Base-by-base conservation (phyloP, 768 basidiomycete genomes). In the Boletus huronensis region DNA sequence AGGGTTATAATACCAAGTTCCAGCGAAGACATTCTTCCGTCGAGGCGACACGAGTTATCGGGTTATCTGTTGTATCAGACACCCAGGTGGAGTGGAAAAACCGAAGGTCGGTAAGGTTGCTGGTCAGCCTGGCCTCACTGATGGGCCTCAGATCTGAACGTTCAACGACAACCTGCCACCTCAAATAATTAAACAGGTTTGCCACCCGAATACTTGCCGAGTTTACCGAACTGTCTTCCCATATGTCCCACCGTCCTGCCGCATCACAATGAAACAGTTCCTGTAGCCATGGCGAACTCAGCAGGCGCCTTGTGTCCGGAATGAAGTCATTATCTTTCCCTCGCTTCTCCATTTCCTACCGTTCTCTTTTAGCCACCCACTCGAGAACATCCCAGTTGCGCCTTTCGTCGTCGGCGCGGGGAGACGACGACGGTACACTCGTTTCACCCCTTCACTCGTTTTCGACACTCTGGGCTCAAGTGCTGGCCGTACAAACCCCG, bases 281-380 rank as follows among this genome's bases (percentile, higher is more conserved):
- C 39, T 38, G 66, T 67, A 66, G 55, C 35, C 64, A 67, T 64
- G 64, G 62, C n/a, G 43, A 61, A 54, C 29, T 47, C 28, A 48
- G 39, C n/a, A 55, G 38, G n/a, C n/a, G n/a, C 58, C 29, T 35
- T 62, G 38, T 49, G 19, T 54, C 50, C 46, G 42, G 49, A 40
- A 49, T 57, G 34, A 55, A 49, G 35, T 28, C 42, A 9, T 50
- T 14, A 16, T 50, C 28, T 50, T 53, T 53, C 55, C 50, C 39
- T 50, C 52, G n/a, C 35, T 42, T 38, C 43, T 28, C n/a, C 48
- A 26, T 10, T 48, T 36, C 10, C 34, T 45, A 9, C 25, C 34
- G 17, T 17, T 38, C 26, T 36, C 46, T 38, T 59, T 55, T 51
- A 46, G n/a, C 23, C 19, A 35, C 41, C 32, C 17, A 49, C 45